These are phyloP conservation scores for Trichoderma sp. DNA, from an alignment of 2,329 filamentous ascomycete genomes.

Conservation along the genomic window DNA sequence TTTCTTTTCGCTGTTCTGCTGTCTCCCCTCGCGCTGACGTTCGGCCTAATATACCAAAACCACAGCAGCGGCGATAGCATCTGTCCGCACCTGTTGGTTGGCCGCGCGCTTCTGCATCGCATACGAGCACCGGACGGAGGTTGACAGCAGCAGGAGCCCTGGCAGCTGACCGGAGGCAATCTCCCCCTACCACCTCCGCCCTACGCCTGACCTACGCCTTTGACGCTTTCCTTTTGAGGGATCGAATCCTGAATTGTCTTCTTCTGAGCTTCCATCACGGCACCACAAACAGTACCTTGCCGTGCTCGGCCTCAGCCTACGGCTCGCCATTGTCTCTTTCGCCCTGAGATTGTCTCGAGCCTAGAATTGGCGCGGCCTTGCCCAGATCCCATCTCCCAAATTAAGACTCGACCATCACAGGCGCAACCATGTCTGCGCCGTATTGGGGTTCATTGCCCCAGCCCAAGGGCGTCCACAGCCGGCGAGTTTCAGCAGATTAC, in stretches of 20 bases:
- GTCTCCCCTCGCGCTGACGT: slow-evolving; percentile 3
- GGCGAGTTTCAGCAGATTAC: slow-evolving; percentile 41
- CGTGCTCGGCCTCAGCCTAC: not conserved
- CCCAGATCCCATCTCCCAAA: not conserved
- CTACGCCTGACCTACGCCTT: no score
- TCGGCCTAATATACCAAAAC: not conserved
- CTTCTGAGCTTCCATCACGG: not conserved
- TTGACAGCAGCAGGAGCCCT: slow-evolving; percentile 17
- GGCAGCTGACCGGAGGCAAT: slow-evolving; percentile 1
- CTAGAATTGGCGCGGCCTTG: not conserved
- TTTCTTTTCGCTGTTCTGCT: not conserved
- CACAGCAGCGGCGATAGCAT: not conserved
- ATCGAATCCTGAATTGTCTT: not conserved
- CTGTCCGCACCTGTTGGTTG: slow-evolving; percentile 15
- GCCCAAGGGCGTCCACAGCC: slow-evolving; percentile 46
- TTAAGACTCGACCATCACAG: not conserved
- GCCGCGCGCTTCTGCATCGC: slow-evolving; percentile 17
- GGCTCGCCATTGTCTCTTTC: not conserved
- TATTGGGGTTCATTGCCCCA: slow-evolving; percentile 63
- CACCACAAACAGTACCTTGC: not conserved
- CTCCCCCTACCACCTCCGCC: not conserved
- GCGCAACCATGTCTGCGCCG: slow-evolving; percentile 47
- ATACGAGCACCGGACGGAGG: not conserved
- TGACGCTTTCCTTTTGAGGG: not conserved
- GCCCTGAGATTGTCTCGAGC: not conserved